A percentile compares a stretch with the other conserved stretches of the same genome.
Evolutionary conservation across 106 monocot species (phyloP).

Genomic region (Dendrobium huoshanense): DNA sequence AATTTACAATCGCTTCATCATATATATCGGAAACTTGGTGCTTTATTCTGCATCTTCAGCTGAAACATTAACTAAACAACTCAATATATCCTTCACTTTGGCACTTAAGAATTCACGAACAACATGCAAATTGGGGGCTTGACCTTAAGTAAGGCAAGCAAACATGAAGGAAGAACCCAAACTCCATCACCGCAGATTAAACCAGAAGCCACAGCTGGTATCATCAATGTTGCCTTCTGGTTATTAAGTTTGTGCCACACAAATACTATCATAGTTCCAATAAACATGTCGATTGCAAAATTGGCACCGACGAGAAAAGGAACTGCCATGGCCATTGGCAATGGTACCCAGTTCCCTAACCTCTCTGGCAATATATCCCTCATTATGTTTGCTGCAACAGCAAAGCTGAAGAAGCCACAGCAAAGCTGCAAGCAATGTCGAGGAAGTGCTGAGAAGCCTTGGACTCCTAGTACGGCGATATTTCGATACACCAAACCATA

Average conservation of each 20-base stretch:
- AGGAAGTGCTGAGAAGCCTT: conserved; percentile 41
- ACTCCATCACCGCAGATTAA: conserved; percentile 70
- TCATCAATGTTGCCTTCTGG: conserved; percentile 25
- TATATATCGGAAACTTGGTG: too few relatives aligned
- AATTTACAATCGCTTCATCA: too few relatives aligned
- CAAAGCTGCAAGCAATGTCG: conserved; percentile 25
- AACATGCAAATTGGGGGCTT: conserved; percentile 73
- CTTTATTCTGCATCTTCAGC: too few relatives aligned
- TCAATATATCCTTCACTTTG: neutral
- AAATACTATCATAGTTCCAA: conserved; percentile 36
- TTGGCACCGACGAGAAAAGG: conserved; percentile 33
- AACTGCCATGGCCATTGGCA: conserved; percentile 51
- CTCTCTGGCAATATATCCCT: conserved; percentile 20
- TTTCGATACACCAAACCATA: conserved; percentile 45
- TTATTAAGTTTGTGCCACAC: conserved; percentile 24
- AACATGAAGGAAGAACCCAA: conserved; percentile 56
- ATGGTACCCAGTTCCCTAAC: conserved; percentile 26
- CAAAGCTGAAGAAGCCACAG: conserved; percentile 27
- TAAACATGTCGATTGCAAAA: conserved; percentile 45
- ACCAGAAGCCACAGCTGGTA: conserved; percentile 54
- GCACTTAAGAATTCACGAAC: conserved; percentile 19
- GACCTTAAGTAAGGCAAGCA: conserved; percentile 56
- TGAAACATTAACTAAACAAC: neutral
- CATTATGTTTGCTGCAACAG: conserved; percentile 18
- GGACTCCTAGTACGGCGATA: conserved; percentile 48